phyloP scores from a whole-genome alignment of 805 yeast species.

The Hanseniaspora pseudoguilliermondii region DNA sequence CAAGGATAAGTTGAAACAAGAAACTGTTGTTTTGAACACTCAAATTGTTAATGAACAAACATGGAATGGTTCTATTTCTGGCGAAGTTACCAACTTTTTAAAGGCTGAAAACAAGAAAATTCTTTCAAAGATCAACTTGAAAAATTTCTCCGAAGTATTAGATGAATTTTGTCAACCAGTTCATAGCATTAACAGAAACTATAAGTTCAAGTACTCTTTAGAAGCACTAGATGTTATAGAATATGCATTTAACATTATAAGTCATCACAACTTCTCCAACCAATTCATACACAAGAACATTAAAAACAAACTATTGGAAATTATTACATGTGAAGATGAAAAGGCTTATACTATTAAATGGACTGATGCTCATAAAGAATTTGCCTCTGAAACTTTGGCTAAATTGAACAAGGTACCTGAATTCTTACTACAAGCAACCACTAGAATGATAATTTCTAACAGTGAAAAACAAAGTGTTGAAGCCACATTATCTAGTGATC shows the following conservation, averaged over 20 bases:
- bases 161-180: slow-evolving; percentile 60
- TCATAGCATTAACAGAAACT: slow-evolving; percentile 40
- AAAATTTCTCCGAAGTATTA: slow-evolving; percentile 38
- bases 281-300: slow-evolving; percentile 28
- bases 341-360: slow-evolving; percentile 35
- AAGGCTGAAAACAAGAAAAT: slow-evolving; percentile 18
- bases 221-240: slow-evolving; percentile 57
- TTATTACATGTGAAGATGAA: not conserved
- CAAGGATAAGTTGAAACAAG: slow-evolving; percentile 22
- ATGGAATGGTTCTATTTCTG: slow-evolving; percentile 10
- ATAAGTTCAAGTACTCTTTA: slow-evolving; percentile 43
- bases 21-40: slow-evolving; percentile 18
- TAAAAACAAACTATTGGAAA: not conserved
- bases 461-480: slow-evolving; percentile 47
- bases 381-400: slow-evolving; percentile 47
- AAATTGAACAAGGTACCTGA: slow-evolving; percentile 58
- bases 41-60: slow-evolving; percentile 17
- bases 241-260: slow-evolving; percentile 36
- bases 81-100: slow-evolving; percentile 27
- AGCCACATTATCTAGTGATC: slow-evolving; percentile 61
- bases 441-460: slow-evolving; percentile 55
- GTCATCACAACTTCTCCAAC: slow-evolving; percentile 10
- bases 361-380: slow-evolving; percentile 43
- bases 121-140: slow-evolving; percentile 34
- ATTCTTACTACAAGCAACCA: slow-evolving; percentile 61